Base-by-base conservation (phyloP, 257 asterid genomes). In the Solanum infundibuliforme region DNA sequence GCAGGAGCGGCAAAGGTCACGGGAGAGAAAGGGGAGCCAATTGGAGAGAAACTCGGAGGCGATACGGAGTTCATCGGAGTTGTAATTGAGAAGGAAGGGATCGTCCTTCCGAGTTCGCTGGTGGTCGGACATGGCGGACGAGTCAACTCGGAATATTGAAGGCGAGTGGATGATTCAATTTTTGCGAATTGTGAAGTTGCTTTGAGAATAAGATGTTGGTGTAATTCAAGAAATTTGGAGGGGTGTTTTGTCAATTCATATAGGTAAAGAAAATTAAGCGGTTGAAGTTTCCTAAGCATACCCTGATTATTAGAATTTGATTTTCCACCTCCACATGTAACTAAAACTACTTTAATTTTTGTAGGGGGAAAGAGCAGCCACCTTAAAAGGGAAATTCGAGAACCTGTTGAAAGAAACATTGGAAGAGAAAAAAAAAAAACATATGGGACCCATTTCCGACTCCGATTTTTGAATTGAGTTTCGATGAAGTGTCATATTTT, bases 1-100 rank as follows among this genome's bases (percentile, higher is more conserved):
- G 76, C 99, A 96, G 25, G 92, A 88, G 34, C 82, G 83, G 92
- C 99, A 97, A 87, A 97, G 98, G 72, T 95, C 99, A 84, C 92
- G 93, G 87, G 98, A 90, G 75, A 97, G 94, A 76, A 93, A 96
- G 3, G 99, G 98, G 36, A 93, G 85, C 99, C 99, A 97, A 91
- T 92, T 96, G 88, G 98, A 93, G n/a, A 97, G 88, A 83, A 96
- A 97, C 88, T 94, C 98, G 21, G 95, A 94, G 85, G 99, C 99
- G 89, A 92, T 93, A 83, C 90, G 89, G 65, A 94, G 94, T 34
- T 97, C 99, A 12, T 85, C 69, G 55, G 91, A 90, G 88, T 87
- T 87, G 91, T 88, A 96, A n/a, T 91, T 92, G 21, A 84, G 93
- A 83, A 96, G 89, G 87, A 97, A 94, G 3, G 94, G 90, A 72